Evolutionary conservation across 768 basidiomycete species (phyloP).

Genomic region (Postia placenta): DNA sequence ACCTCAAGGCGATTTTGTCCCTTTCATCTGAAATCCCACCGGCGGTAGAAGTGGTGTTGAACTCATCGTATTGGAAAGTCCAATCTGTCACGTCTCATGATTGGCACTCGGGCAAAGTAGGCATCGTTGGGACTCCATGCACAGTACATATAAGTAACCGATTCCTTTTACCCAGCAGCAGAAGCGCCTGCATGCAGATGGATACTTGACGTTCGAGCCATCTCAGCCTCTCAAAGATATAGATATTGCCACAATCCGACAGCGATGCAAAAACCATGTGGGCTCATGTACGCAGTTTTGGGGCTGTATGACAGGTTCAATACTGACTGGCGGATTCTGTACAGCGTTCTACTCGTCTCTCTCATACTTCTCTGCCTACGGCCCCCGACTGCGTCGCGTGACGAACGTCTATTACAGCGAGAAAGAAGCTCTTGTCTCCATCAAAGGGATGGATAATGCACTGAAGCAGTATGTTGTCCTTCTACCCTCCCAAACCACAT

Average conservation of each 20-base stretch:
- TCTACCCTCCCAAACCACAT: no score
- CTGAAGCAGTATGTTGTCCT: conserved; percentile 1
- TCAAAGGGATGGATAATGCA: conserved; percentile 1
- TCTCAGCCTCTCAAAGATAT: not conserved
- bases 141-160: not conserved
- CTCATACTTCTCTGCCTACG: not conserved
- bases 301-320: no score
- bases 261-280: not conserved
- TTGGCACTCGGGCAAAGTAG: not conserved
- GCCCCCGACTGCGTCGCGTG: not conserved
- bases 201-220: not conserved
- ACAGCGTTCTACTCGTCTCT: not conserved
- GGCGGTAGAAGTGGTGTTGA: conserved; percentile 13
- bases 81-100: conserved; percentile 13
- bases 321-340: not conserved
- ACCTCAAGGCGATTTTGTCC: conserved; percentile 20
- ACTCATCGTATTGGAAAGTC: conserved; percentile 23
- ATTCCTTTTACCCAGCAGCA: conserved; percentile 4
- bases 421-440: conserved; percentile 1
- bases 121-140: not conserved
- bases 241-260: not conserved
- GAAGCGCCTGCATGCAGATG: not conserved
- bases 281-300: not conserved
- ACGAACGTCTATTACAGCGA: not conserved
- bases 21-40: conserved; percentile 18